These are phyloP conservation scores for Choricystis sp. DNA, from an alignment of 139 green algal genomes.

Conservation along the genomic window DNA sequence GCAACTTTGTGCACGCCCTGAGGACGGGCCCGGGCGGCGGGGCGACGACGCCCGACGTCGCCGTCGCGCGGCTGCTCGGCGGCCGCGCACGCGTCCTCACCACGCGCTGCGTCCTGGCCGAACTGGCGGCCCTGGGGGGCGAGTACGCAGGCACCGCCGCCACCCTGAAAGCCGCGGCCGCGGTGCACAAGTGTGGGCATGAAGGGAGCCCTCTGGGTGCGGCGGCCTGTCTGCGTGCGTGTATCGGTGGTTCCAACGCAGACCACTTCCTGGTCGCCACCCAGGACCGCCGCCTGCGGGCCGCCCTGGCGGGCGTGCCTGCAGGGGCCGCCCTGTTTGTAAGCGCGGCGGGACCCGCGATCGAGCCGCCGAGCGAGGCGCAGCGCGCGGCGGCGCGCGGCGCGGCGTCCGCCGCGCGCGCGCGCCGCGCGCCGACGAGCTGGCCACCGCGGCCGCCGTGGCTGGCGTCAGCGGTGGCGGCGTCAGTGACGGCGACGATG, in stretches of 20 bases:
- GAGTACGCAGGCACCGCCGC: conserved; percentile 13
- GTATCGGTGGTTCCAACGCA: conserved; percentile 19
- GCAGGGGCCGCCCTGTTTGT: conserved; percentile 24
- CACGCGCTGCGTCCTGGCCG: conserved; percentile 38
- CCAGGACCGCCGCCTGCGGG: conserved; percentile 24
- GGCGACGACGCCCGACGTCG: conserved; percentile 17
- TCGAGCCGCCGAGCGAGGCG: conserved; percentile 18
- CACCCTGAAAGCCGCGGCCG: conserved; percentile 3
- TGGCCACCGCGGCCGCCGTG: background rate
- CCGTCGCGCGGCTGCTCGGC: conserved; percentile 37
- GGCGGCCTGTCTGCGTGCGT: conserved; percentile 29
- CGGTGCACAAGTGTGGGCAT: conserved; percentile 50
- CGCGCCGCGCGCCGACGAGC: background rate
- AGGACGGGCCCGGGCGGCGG: conserved; percentile 8
- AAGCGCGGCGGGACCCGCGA: conserved; percentile 26
- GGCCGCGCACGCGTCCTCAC: conserved; percentile 37
- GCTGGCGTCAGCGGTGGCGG: background rate
- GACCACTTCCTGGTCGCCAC: conserved; percentile 38
- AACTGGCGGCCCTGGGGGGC: conserved; percentile 35
- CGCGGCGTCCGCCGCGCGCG: no score
- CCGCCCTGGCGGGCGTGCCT: conserved; percentile 8
- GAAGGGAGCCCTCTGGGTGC: conserved; percentile 12
- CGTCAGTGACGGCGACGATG: background rate
- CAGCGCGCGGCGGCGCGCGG: conserved; percentile 13
- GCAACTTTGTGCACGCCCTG: conserved; percentile 59